Evolutionary conservation across 2,329 filamentous ascomycete genomes (phyloP), one percentile per base, ranked within the genome.

Genomic region (Trichophyton equinum): DNA sequence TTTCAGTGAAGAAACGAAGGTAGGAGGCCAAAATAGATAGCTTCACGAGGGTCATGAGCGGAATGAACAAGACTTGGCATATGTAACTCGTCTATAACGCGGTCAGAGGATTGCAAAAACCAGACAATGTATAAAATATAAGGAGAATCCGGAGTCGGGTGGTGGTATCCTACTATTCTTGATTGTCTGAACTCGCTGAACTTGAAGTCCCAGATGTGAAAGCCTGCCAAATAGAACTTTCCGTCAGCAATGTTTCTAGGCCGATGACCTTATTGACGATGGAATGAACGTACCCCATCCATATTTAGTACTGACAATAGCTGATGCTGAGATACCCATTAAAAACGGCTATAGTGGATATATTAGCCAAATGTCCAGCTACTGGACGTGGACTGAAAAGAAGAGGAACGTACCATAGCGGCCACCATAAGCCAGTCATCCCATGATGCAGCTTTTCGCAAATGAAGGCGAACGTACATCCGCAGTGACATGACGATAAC

Each of bases 341-440:
- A 65, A 33, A 47, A 62, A 61, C n/a, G 63, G 63, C 64, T 66
- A 15, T 13, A 49, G 40, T 40, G 20, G 4, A 57, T 42, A 22
- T 36, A 9, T 57, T 42, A 57, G 36, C 9, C 11, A 44, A 30
- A 42, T 40, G 40, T 18, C 9, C 4, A 25, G 11, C 15, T 40
- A 15, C 6, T 27, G n/a, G 18, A 18, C 18, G 25, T 36, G 9
- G 11, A 9, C 2, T 20, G 20, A 27, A 13, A 13, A 5, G 20
- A 57, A n/a, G 40, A 9, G 4, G 20, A 51, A 57, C 60, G 53
- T 62, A 67, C 65, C 60, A 67, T 61, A 7, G 61, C 62, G 40
- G 60, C 58, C 33, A 62, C 61, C 33, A 67, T 66, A 33, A 67
- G 42, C 62, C 62, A 65, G 58, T 67, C 65, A 60, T 67, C 65